phyloP scores from a whole-genome alignment of 2,329 filamentous ascomycete genomes.

The Rhynchosporium graminicola region DNA sequence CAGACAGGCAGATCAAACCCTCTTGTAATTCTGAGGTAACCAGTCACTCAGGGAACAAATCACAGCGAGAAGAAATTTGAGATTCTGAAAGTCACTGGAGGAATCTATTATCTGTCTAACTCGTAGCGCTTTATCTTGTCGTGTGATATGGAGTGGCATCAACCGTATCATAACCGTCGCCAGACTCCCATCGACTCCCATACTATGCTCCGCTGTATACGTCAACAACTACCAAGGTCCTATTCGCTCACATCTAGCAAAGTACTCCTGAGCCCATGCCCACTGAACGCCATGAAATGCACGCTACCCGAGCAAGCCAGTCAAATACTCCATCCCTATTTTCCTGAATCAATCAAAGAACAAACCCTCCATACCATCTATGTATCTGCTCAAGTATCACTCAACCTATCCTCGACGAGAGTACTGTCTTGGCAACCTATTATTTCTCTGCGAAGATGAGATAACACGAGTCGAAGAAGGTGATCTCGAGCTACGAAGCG shows the following conservation, averaged over 20 bases:
- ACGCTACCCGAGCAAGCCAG: neutral
- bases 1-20: too few species aligned
- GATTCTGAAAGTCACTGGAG: neutral
- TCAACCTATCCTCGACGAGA: conserved; percentile 9
- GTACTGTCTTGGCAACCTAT: conserved; percentile 31
- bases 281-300: conserved; percentile 7
- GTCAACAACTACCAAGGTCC: neutral
- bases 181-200: conserved; percentile 1
- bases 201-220: neutral
- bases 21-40: too few species aligned
- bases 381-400: too few species aligned
- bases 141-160: neutral
- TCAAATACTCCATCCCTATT: conserved; percentile 9
- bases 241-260: neutral
- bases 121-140: neutral
- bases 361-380: too few species aligned
- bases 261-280: neutral
- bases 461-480: conserved; percentile 34
- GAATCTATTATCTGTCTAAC: conserved; percentile 3
- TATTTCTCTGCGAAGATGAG: conserved; percentile 29
- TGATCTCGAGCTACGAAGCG: conserved; percentile 33
- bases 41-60: too few species aligned
- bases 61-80: neutral
- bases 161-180: neutral
- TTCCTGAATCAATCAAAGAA: conserved; percentile 6